Evolutionary conservation across 164 flowering plant genomes (phyloP), one percentile per base, ranked within the genome.

Genomic region (Protea cynaroides): DNA sequence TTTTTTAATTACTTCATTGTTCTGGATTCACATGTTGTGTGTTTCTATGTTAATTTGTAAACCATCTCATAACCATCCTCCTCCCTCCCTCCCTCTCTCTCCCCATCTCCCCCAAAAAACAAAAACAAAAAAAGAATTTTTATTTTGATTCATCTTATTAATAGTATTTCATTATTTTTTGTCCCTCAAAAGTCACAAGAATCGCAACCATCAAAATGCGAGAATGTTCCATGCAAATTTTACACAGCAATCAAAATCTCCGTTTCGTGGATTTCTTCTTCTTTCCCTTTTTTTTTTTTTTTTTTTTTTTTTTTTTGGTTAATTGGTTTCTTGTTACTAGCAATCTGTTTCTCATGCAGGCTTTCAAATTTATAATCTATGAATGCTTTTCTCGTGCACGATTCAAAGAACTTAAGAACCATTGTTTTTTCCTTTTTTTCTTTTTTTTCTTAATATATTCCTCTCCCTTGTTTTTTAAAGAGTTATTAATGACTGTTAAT

Each of bases 401-500:
- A 59, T 70, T 74, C 54, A 65, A 66, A 66, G 65, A 61, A 64
- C 58, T n/a, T n/a, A n/a, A n/a, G n/a, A n/a, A n/a, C n/a, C n/a
- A n/a, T n/a, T n/a, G n/a, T n/a, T n/a, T n/a, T n/a, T n/a, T n/a
- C n/a, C n/a, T n/a, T n/a, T n/a, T n/a, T n/a, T n/a, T n/a, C n/a
- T n/a, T n/a, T n/a, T n/a, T n/a, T n/a, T n/a, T n/a, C n/a, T n/a
- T n/a, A n/a, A n/a, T n/a, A n/a, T n/a, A n/a, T n/a, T n/a, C n/a
- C n/a, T n/a, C n/a, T n/a, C n/a, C n/a, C 70, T 61, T 52, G 65
- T 14, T 37, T 62, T 47, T 60, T 62, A 66, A 67, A 69, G 71
- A 75, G 79, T 17, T 63, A 79, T 71, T 78, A 59, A 67, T 76
- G 80, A 60, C 21, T 80, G 85, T 80, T 44, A 37, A 37, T 37